Evolutionary conservation across 495 filamentous ascomycete genomes (phyloP), one percentile per base, ranked within the genome.

Genomic region (Echria macrotheca): DNA sequence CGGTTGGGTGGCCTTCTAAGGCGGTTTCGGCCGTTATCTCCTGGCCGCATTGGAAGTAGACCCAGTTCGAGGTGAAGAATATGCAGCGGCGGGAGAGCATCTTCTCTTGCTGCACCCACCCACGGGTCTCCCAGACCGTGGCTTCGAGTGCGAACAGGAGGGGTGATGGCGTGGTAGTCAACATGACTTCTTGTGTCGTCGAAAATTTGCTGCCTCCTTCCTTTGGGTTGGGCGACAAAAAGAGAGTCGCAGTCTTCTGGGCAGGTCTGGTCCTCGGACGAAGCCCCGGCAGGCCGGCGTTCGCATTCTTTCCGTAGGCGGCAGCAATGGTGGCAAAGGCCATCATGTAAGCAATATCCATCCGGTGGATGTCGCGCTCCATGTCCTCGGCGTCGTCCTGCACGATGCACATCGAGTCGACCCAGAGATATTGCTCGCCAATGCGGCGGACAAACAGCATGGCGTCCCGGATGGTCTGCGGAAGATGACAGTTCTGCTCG

Each of bases 371-470:
- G 28, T 31, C 12, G 7, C 12, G 28, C 28, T 31, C 7, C 28
- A 6, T 31, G 28, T 6, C 12, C 7, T 6, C 28, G 7, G 6
- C 28, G 21, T 65, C 54, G 26, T 69, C 67, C 54, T 69, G 64
- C 5, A 69, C 42, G 22, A 68, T 69, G 39, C 66, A 67, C 14
- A 71, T 44, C 9, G 47, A 49, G 35, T 68, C 69, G 10, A 68
- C 60, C 69, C 68, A 72, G 7, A 72, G 52, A 33, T 67, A 72
- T 11, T 50, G 49, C n/a, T 60, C 23, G 11, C 61, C 60, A 0
- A 69, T 45, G 3, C 42, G 23, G 1, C 52, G 39, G 9, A 52
- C 49, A 8, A 69, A 47, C 0, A 18, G 17, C 11, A 64, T 55
- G 8, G 55, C 58, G 26, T 66, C 58, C 22, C 39, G 44, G 40